Percentiles rank a stretch among this genome's conserved stretches.
Conservation (phyloP, 768 basidiomycete genomes). For the Thelephora aurantiotincta region DNA sequence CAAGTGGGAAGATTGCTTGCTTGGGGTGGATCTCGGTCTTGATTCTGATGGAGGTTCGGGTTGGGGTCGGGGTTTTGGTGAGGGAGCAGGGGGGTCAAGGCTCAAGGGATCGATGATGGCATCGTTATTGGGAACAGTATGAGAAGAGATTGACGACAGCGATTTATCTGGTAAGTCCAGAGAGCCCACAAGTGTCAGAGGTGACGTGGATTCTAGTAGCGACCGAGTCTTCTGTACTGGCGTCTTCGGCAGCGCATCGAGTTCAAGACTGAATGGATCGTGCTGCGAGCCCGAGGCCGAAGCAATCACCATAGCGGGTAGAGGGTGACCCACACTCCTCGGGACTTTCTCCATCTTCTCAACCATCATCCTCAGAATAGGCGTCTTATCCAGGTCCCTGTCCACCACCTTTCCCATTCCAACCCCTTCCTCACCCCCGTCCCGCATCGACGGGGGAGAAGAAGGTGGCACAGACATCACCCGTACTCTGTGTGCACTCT, state of each 20-base stretch:
- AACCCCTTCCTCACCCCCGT: not conserved
- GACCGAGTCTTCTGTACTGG: not conserved
- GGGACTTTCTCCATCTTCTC: too few relatives aligned
- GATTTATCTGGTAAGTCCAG: not conserved
- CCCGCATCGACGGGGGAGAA: not conserved
- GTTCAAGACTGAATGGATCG: not conserved
- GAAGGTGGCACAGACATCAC: constrained; percentile 1
- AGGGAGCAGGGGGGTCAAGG: not conserved
- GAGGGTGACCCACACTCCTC: too few relatives aligned
- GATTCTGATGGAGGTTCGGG: not conserved
- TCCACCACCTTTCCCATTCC: not conserved
- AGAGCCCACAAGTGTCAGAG: not conserved
- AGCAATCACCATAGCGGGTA: not conserved
- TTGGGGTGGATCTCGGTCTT: not conserved
- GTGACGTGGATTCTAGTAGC: not conserved
- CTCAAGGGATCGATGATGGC: not conserved
- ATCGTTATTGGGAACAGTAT: not conserved
- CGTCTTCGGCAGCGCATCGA: not conserved
- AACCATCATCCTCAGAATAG: not conserved
- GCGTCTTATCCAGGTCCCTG: not conserved
- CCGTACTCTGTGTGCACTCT: not conserved
- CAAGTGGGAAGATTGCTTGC: not conserved
- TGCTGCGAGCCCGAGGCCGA: not conserved
- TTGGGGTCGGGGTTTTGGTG: not conserved
- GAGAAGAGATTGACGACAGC: not conserved